Percentiles rank a stretch among this genome's conserved stretches.
These are phyloP conservation scores for Myxozyma neglecta DNA, from an alignment of 805 yeast species.

Conservation along the genomic window DNA sequence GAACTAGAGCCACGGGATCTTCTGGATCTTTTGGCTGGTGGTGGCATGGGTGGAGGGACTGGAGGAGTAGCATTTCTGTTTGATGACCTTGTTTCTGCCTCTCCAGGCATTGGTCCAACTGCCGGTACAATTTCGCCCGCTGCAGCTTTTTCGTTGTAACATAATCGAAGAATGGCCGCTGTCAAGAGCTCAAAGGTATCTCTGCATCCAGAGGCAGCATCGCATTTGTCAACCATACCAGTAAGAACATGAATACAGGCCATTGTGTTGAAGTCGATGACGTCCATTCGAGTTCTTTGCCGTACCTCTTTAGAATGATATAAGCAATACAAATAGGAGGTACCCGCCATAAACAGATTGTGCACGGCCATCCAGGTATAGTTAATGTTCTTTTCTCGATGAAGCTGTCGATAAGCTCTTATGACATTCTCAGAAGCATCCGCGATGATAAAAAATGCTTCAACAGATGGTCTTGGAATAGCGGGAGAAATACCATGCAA, in stretches of 20 bases:
- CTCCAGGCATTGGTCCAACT: slow-evolving; percentile 5
- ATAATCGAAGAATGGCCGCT: slow-evolving; percentile 65
- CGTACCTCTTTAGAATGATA: slow-evolving; percentile 65
- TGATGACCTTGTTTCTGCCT: not conserved
- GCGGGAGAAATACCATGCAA: slow-evolving; percentile 79
- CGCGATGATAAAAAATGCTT: slow-evolving; percentile 57
- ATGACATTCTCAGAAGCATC: slow-evolving; percentile 69
- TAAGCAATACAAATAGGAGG: slow-evolving; percentile 74
- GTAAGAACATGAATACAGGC: slow-evolving; percentile 53
- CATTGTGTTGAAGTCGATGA: slow-evolving; percentile 50
- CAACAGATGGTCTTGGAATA: slow-evolving; percentile 52
- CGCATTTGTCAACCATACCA: slow-evolving; percentile 67
- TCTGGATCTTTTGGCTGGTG: slow-evolving; percentile 29
- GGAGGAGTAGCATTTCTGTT: slow-evolving; percentile 24
- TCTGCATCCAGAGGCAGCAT: slow-evolving; percentile 71
- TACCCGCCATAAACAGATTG: slow-evolving; percentile 84
- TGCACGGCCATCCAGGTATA: slow-evolving; percentile 94
- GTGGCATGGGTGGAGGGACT: slow-evolving; percentile 30
- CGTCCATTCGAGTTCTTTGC: slow-evolving; percentile 47
- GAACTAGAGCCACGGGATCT: slow-evolving; percentile 4
- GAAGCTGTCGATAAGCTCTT: slow-evolving; percentile 58
- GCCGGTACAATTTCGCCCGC: slow-evolving; percentile 29
- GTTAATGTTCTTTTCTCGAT: slow-evolving; percentile 59
- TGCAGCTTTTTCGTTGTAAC: slow-evolving; percentile 37
- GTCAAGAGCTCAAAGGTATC: slow-evolving; percentile 71